Evolutionary conservation across 441 rosid genomes (phyloP).

Genomic region (Croton laevigatus): DNA sequence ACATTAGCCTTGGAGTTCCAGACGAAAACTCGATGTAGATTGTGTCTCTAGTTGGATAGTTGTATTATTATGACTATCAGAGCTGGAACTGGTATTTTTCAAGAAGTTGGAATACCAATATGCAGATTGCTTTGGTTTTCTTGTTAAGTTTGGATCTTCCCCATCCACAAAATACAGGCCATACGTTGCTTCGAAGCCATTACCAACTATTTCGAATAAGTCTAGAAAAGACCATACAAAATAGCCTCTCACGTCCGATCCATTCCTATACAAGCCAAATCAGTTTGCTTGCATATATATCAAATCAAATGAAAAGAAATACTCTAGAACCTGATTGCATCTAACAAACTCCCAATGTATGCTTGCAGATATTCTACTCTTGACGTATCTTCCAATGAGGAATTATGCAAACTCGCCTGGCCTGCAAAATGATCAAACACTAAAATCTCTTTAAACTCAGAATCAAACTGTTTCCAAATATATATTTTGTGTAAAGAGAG

Average conservation of each 20-base stretch:
- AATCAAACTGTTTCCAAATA: not conserved
- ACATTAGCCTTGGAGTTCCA: not conserved
- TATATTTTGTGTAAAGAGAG: not conserved
- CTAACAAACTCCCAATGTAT: constrained; percentile 50
- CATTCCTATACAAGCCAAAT: constrained; percentile 40
- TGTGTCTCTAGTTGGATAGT: constrained; percentile 11
- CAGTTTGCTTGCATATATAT: not conserved
- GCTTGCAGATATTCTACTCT: constrained; percentile 48
- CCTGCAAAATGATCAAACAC: constrained; percentile 34
- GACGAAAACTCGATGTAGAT: constrained; percentile 8
- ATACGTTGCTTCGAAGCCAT: constrained; percentile 23
- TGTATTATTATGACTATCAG: not conserved
- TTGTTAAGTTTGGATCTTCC: constrained; percentile 44
- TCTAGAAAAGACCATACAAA: constrained; percentile 68
- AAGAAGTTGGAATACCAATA: constrained; percentile 54
- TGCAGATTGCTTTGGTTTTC: constrained; percentile 61
- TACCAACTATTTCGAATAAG: constrained; percentile 49
- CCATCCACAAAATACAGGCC: constrained; percentile 58
- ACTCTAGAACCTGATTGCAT: constrained; percentile 45
- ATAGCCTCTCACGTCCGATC: constrained; percentile 63
- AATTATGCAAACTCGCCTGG: constrained; percentile 20
- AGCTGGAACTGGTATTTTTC: constrained; percentile 38
- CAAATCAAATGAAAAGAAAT: not conserved
- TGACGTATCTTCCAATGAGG: constrained; percentile 43
- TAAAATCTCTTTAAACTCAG: not conserved